Evolutionary conservation across 345 rosid species (phyloP).

Genomic region (Euphorbia tirucalli): DNA sequence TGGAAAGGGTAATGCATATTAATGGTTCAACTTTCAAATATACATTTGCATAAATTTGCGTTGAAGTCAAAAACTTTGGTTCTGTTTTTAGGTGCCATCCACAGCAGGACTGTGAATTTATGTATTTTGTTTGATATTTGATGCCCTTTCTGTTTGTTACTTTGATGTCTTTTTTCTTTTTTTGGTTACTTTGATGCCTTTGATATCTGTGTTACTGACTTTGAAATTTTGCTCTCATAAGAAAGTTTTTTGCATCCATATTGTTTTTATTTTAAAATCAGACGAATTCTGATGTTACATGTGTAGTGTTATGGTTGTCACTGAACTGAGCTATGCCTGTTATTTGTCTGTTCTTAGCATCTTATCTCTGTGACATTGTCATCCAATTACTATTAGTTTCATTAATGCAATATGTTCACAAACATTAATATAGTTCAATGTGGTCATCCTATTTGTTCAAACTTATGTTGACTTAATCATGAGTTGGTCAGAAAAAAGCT

Average conservation of each 20-base stretch:
- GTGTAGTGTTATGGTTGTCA: too few relatives aligned
- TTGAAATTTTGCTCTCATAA: neutral
- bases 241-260: neutral
- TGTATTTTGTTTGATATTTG: too few relatives aligned
- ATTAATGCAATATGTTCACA: neutral
- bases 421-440: neutral
- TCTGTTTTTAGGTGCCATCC: conserved; percentile 2
- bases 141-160: too few relatives aligned
- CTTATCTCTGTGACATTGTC: neutral
- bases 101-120: too few relatives aligned
- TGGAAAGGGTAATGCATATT: conserved; percentile 82
- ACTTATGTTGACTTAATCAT: neutral
- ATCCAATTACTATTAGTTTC: neutral
- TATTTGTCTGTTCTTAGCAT: neutral
- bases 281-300: neutral
- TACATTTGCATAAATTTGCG: neutral
- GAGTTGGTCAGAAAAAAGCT: neutral
- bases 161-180: too few relatives aligned
- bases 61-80: neutral
- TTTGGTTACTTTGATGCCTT: neutral
- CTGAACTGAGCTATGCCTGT: too few relatives aligned
- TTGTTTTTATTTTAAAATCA: neutral
- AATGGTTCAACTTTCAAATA: conserved; percentile 1
- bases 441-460: neutral
- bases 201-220: neutral